Conservation (phyloP, 1,284 basidiomycete species). For the Termitomyces sp. region DNA sequence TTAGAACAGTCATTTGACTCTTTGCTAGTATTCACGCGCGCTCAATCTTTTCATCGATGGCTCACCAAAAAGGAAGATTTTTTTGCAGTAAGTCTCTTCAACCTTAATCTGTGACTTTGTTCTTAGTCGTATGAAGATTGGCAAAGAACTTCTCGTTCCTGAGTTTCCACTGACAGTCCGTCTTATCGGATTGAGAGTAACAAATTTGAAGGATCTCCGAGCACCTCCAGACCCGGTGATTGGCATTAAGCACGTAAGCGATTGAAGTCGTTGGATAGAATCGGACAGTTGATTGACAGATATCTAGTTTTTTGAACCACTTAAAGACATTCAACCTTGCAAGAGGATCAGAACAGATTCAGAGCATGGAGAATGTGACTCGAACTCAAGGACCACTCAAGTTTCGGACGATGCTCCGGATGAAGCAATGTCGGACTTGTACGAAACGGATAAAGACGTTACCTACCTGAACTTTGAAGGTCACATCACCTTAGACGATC, state of each 20-base stretch:
- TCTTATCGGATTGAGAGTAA: slow-evolving; percentile 78
- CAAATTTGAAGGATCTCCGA: slow-evolving; percentile 77
- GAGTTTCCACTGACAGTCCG: slow-evolving; percentile 77
- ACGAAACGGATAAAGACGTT: slow-evolving; percentile 41
- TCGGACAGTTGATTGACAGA: not conserved
- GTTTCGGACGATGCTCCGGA: slow-evolving; percentile 21
- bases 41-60: slow-evolving; percentile 73
- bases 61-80: slow-evolving; percentile 77
- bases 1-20: not conserved
- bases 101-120: not conserved
- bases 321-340: slow-evolving; percentile 26
- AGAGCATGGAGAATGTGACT: slow-evolving; percentile 12
- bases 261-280: not conserved
- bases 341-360: slow-evolving; percentile 38
- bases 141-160: slow-evolving; percentile 74
- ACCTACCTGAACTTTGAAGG: slow-evolving; percentile 23
- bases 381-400: slow-evolving; percentile 10
- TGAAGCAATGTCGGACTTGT: slow-evolving; percentile 50
- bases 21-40: slow-evolving; percentile 71
- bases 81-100: slow-evolving; percentile 44
- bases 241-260: slow-evolving; percentile 60
- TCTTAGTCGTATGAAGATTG: slow-evolving; percentile 44
- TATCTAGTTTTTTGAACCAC: slow-evolving; percentile 51
- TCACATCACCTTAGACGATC: not conserved
- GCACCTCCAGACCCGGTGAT: slow-evolving; percentile 36